Evolutionary conservation across 352 stramenopile species (phyloP).

Genomic region (Pythium dissimile): DNA sequence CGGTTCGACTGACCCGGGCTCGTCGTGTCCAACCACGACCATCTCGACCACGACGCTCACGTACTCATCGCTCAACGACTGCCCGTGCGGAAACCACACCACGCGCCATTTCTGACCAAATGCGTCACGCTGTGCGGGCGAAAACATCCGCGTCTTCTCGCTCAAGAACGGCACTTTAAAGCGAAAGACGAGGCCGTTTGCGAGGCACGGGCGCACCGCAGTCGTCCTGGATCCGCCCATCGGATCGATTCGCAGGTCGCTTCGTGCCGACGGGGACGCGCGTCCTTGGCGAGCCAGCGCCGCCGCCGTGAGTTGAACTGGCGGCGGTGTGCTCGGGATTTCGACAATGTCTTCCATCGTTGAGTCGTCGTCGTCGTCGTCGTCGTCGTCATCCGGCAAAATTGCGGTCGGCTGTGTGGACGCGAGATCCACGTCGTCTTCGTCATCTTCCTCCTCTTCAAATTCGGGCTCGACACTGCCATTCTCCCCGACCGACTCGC

Average conservation of each 20-base stretch:
- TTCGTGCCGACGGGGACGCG: slow-evolving; percentile 7
- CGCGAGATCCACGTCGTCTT: slow-evolving; percentile 19
- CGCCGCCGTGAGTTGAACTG: slow-evolving; percentile 19
- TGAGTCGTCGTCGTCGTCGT: slow-evolving; percentile 14
- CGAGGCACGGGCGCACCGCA: not conserved
- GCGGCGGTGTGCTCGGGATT: slow-evolving; percentile 20
- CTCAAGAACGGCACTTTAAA: slow-evolving; percentile 42
- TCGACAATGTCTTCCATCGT: slow-evolving; percentile 11
- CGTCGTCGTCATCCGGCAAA: slow-evolving; percentile 14
- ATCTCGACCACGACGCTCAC: slow-evolving; percentile 67
- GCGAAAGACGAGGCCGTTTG: slow-evolving; percentile 14
- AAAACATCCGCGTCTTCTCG: slow-evolving; percentile 29
- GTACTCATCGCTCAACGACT: slow-evolving; percentile 33
- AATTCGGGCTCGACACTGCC: not conserved
- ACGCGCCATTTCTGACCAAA: slow-evolving; percentile 50
- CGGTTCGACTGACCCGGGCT: not conserved
- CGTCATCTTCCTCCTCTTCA: slow-evolving; percentile 10
- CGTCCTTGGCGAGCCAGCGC: slow-evolving; percentile 12
- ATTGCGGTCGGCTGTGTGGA: slow-evolving; percentile 9
- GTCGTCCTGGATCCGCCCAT: slow-evolving; percentile 20
- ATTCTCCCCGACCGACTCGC: slow-evolving; percentile 5
- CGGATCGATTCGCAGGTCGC: slow-evolving; percentile 26
- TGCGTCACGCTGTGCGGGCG: slow-evolving; percentile 31
- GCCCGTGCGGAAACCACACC: slow-evolving; percentile 58
- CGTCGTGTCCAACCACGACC: slow-evolving; percentile 19